phyloP scores from a whole-genome alignment of 306 rosid species.

The Delonix regia region DNA sequence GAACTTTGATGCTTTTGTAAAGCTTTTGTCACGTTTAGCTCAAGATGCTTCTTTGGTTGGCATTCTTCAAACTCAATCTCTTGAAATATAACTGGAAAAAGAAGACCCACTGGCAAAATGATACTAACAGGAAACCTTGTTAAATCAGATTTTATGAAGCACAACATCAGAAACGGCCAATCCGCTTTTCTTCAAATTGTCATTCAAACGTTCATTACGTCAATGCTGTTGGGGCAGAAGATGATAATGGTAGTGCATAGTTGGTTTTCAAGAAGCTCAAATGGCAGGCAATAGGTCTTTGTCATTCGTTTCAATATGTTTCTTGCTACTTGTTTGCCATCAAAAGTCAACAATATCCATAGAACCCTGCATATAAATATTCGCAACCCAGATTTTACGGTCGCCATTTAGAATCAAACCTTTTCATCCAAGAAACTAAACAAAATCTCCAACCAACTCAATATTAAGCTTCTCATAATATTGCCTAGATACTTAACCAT shows the following conservation, averaged over 20 bases:
- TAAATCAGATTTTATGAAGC: conserved; percentile 1
- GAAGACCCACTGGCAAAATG: background rate
- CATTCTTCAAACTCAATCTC: conserved; percentile 20
- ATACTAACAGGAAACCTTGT: background rate
- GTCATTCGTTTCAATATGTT: background rate
- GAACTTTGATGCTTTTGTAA: background rate
- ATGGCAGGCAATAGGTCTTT: background rate
- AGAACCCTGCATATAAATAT: background rate
- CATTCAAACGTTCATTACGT: conserved; percentile 9
- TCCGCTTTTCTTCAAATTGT: background rate
- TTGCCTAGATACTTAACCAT: background rate
- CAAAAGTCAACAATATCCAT: background rate
- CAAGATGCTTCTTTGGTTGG: conserved; percentile 13
- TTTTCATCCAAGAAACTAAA: background rate
- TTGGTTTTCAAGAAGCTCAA: conserved; percentile 13
- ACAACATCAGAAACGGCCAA: conserved; percentile 4
- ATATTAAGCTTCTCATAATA: background rate
- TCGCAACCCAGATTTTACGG: background rate
- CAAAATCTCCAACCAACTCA: background rate
- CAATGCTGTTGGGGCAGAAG: background rate
- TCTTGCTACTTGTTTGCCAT: background rate
- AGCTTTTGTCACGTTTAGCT: background rate
- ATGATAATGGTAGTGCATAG: background rate
- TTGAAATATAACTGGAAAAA: background rate
- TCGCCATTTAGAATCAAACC: background rate